Base-by-base conservation (phyloP, 2,329 filamentous ascomycete genomes). In the Xylariaceae sp. region DNA sequence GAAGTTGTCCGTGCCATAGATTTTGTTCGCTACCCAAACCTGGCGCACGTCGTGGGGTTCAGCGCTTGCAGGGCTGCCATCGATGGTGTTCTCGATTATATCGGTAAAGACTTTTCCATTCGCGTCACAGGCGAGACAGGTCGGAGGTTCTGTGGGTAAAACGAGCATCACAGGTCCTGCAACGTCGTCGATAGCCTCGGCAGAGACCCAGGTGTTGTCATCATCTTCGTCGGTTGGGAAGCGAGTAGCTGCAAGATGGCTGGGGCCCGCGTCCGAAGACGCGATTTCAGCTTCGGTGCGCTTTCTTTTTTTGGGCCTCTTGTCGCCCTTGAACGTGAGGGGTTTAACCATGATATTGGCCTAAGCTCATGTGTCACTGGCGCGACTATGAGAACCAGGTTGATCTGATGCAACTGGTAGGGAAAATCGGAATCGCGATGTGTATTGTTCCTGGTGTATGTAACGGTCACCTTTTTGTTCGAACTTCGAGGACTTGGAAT, bases 1-100 rank as follows among this genome's bases (percentile, higher is more conserved):
- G 63, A 89, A 86, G 35, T 80, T 79, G 60, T 95, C 89, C 1
- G 88, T 92, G 3, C 92, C 92, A 0, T 86, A 82, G 9, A 96
- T 86, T 62, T 81, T 82, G 64, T 88, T 95, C 57, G 89, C 90
- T 61, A 97, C 83, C 89, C 92, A 99, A 12, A 99, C 94, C 74
- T 96, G 91, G 57, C 92, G 80, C 57, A 97, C 91, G 70, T 97
- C 91, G 71, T 96, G 91, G 48, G 94, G 94, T 73, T 99, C 94
- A 6, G 92, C 90, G 4, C 85, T 96, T n/a, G 79, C 71, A 2
- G 89, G 81, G 68, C 95, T 87, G 30, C 78, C 84, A 54, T 96
- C 91, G 57, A 96, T 81, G 37, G 96, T 86, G 68, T 97, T 96
- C 75, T 95, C 90, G 48, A 99, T 75, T 11, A 79, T 75, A 63